Evolutionary conservation across 2,329 filamentous ascomycete genomes (phyloP), one percentile per base, ranked within the genome.

Genomic region (Endoconidiophora laricicola): DNA sequence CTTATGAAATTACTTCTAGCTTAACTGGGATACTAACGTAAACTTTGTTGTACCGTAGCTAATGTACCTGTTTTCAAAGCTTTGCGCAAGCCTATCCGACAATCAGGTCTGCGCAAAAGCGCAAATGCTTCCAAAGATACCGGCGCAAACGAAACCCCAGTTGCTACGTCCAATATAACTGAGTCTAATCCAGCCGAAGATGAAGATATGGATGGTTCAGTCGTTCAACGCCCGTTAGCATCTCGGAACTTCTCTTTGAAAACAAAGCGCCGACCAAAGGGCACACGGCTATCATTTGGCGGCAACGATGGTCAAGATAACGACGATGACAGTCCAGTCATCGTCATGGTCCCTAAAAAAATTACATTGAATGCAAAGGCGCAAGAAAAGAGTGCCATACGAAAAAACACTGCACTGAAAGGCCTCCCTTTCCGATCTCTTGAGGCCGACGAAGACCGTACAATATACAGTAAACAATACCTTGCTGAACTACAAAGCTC

Each of bases 401-500:
- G 65, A 54, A 78, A 76, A 55, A 68, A 64, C 20, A 57, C 69
- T 4, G 62, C 67, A 0, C 63, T 71, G 1, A 68, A 58, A 64
- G 58, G 66, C 54, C 63, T 85, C 0, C 77, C 77, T 0, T 62
- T 77, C 50, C 70, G 78, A 6, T 70, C 74, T 1, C 67, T 70
- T 4, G 73, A 78, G 12, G 66, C 65, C 9, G 79, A 84, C 12
- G 78, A 82, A 14, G 80, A 81, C 47, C 71, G 82, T 37, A 87
- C 86, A 0, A 82, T 69, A 52, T 96, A 98, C 62, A 93, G 76
- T 67, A 84, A 83, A 59, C 86, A 93, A 57, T 86, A 90, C 56
- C 71, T 98, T 18, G 79, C 84, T 33, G 86, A 94, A 61, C 71
- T 98, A 12, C 85, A 86, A 55, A 83, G 79, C 53, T 87, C 85